Evolutionary conservation across 768 basidiomycete genomes (phyloP).

Genomic region (Leccinum truebloodii): DNA sequence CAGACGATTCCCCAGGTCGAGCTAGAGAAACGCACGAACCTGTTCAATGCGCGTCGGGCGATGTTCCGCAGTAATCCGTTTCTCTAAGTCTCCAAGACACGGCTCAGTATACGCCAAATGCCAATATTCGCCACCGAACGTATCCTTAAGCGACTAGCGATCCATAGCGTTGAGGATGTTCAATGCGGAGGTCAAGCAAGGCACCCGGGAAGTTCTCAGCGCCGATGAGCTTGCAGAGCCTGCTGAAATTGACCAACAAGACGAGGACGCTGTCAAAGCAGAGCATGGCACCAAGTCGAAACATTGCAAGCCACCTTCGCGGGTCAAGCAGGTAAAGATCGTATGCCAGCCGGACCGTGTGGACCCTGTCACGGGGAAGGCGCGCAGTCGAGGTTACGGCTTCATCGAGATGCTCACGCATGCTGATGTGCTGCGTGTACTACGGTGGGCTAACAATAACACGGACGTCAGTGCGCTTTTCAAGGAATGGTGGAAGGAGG

Average conservation of each 20-base stretch:
- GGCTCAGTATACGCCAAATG: constrained; percentile 91
- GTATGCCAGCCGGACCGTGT: constrained; percentile 86
- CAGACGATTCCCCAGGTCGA: constrained; percentile 69
- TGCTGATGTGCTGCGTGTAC: constrained; percentile 84
- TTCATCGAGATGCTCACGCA: constrained; percentile 91
- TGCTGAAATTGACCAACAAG: constrained; percentile 28
- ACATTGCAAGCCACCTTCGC: constrained; percentile 36
- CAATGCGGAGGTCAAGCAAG: constrained; percentile 71
- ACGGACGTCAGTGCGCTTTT: constrained; percentile 62
- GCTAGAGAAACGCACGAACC: constrained; percentile 79
- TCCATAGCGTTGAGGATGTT: constrained; percentile 78
- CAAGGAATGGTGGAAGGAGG: constrained; percentile 84
- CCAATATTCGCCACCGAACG: constrained; percentile 90
- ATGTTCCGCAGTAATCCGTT: constrained; percentile 91
- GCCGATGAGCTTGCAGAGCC: constrained; percentile 69
- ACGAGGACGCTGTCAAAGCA: constrained; percentile 30
- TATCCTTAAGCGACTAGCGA: constrained; percentile 82
- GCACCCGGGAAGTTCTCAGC: constrained; percentile 57
- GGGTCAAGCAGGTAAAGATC: constrained; percentile 92
- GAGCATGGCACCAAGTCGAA: constrained; percentile 26
- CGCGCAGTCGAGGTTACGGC: constrained; percentile 91
- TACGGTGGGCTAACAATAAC: constrained; percentile 96
- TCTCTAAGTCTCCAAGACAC: constrained; percentile 91
- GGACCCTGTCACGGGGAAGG: constrained; percentile 84
- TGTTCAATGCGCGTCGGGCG: constrained; percentile 81